Evolutionary conservation across 2,329 filamentous ascomycete species (phyloP).

Genomic region (Cephalotrichum gorgonifer): DNA sequence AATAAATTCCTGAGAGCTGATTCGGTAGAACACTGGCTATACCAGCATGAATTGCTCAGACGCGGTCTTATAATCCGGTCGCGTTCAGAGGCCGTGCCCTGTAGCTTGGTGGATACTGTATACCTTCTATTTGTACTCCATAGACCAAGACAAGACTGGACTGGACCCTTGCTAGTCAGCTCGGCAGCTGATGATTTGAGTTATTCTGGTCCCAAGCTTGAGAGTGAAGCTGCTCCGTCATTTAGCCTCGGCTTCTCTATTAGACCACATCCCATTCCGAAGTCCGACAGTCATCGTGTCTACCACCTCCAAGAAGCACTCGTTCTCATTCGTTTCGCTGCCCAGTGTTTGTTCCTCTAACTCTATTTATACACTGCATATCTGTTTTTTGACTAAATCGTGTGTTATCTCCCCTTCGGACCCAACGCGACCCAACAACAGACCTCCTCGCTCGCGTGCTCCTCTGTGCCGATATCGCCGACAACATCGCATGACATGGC

Average conservation of each 20-base stretch:
- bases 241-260: conserved; percentile 5
- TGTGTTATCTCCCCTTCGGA: background rate
- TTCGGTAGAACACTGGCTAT: too few species aligned
- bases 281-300: background rate
- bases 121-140: too few species aligned
- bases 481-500: conserved; percentile 4
- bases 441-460: background rate
- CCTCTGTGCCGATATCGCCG: too few species aligned
- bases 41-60: too few species aligned
- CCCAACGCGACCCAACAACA: conserved; percentile 14
- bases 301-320: background rate
- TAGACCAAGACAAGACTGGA: too few species aligned
- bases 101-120: too few species aligned
- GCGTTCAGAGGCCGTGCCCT: too few species aligned
- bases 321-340: background rate
- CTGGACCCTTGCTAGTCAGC: too few species aligned
- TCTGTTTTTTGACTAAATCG: background rate
- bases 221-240: conserved; percentile 1
- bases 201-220: background rate
- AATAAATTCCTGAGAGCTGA: too few species aligned
- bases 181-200: conserved; percentile 1
- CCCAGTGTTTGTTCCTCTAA: background rate
- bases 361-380: background rate
- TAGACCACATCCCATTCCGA: background rate
- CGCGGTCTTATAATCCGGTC: too few species aligned